These are phyloP conservation scores for Arthrobotrys sinensis DNA, from an alignment of 2,329 filamentous ascomycete genomes.

Conservation along the genomic window DNA sequence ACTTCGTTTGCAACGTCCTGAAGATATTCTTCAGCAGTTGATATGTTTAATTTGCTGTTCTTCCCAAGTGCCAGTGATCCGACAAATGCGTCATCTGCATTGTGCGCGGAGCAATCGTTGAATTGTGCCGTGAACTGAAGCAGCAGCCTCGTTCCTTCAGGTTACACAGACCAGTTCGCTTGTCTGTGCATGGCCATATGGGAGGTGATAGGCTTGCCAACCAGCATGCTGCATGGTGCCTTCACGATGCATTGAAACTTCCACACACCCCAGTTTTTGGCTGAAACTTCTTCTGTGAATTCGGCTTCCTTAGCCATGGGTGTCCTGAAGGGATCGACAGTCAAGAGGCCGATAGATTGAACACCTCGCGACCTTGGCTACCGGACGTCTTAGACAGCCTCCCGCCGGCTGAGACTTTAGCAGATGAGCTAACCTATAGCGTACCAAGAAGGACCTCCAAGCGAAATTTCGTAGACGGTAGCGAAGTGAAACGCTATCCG, in stretches of 20 bases:
- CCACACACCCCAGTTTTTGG: conserved; percentile 15
- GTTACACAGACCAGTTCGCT: conserved; percentile 59
- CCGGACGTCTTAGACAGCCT: conserved; percentile 26
- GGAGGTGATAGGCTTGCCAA: conserved; percentile 32
- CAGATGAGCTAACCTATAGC: conserved; percentile 13
- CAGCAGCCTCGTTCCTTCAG: conserved; percentile 16
- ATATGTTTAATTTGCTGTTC: not conserved
- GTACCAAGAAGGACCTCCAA: conserved; percentile 2
- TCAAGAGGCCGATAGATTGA: not conserved
- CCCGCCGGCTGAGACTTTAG: conserved; percentile 23
- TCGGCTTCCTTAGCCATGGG: conserved; percentile 1
- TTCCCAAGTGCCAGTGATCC: not conserved
- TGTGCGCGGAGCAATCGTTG: conserved; percentile 22
- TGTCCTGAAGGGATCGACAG: not conserved
- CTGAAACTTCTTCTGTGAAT: conserved; percentile 15
- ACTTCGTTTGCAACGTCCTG: not conserved
- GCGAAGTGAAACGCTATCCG: conserved; percentile 32
- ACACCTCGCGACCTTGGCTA: conserved; percentile 7
- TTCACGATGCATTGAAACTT: conserved; percentile 27
- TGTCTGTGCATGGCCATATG: conserved; percentile 35
- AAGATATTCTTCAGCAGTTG: not conserved
- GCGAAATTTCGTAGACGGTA: conserved; percentile 20
- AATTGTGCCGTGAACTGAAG: conserved; percentile 41
- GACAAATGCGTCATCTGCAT: conserved; percentile 52
- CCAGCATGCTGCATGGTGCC: conserved; percentile 24